Evolutionary conservation across 768 basidiomycete genomes (phyloP).

Genomic region (Boletellus emodensis): DNA sequence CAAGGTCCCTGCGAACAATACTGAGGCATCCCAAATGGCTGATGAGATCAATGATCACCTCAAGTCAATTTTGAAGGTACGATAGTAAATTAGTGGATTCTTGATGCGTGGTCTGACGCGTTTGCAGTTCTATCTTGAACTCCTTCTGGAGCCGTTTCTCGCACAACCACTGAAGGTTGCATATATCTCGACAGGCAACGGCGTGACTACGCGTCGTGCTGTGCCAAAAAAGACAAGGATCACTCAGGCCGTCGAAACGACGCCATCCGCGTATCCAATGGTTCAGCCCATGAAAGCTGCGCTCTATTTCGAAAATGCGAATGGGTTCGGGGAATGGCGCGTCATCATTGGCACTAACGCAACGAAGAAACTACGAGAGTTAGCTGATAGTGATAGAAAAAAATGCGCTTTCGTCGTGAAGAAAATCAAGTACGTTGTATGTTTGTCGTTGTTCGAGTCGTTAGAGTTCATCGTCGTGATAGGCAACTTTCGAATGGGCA

Average conservation of each 20-base stretch:
- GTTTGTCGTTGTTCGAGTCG: neutral
- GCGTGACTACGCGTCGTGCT: neutral
- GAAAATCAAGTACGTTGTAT: slow-evolving; percentile 55
- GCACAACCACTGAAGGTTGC: slow-evolving; percentile 7
- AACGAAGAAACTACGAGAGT: slow-evolving; percentile 46
- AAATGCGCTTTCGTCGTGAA: slow-evolving; percentile 56
- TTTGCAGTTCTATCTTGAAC: slow-evolving; percentile 23
- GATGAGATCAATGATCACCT: slow-evolving; percentile 22
- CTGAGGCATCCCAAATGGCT: slow-evolving; percentile 16
- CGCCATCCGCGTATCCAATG: slow-evolving; percentile 37
- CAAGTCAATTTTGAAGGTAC: slow-evolving; percentile 29
- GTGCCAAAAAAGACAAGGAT: neutral
- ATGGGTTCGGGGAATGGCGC: slow-evolving; percentile 63
- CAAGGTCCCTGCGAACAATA: slow-evolving; percentile 22
- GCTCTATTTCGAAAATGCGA: slow-evolving; percentile 53
- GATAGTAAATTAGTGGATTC: neutral
- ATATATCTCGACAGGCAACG: slow-evolving; percentile 1
- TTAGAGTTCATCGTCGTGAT: neutral
- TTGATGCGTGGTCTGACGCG: neutral
- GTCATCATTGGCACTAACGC: slow-evolving; percentile 56
- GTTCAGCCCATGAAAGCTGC: slow-evolving; percentile 61
- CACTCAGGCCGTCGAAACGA: neutral
- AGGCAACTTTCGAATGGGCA: slow-evolving; percentile 69
- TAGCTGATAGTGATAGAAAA: slow-evolving; percentile 43
- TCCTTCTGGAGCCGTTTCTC: slow-evolving; percentile 18